Base-by-base conservation (phyloP, 352 stramenopile species). In the Globisporangium megalacanthum region DNA sequence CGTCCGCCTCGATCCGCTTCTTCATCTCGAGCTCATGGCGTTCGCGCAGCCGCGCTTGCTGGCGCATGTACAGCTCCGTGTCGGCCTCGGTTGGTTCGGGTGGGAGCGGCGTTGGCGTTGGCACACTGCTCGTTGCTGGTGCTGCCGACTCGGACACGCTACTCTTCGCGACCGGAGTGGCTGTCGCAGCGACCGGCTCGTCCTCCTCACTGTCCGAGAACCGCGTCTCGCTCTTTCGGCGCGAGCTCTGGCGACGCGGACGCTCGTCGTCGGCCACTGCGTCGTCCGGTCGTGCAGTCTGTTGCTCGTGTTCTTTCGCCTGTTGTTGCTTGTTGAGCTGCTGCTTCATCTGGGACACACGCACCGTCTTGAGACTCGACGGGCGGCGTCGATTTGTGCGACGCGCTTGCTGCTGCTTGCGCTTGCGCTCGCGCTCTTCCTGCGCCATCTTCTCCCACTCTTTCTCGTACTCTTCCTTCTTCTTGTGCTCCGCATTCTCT, bases 371-470 rank as follows among this genome's bases (percentile, higher is more conserved):
- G 72, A 89, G 86, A 49, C 83, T 92, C 15, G 79, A 79, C 7
- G 85, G 85, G 25, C 85, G 75, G 37, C 84, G 70, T 22, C 77
- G 83, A 22, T 77, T 75, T 44, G 73, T 88, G 9, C 81, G 79
- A 3, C 83, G 62, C n/a, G 75, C 48, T 60, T 89, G 75, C 48
- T 93, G 83, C 52, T 92, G 83, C 58, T 91, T 92, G 14, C 79
- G 77, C 53, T 89, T 89, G 2, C 83, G 72, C 58, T 95, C 85
- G 5, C 76, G 77, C 56, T 92, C 83, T 66, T 95, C 85, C 65
- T 93, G 80, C 15, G 85, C 85, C 75, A 95, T 87, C n/a, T 88
- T 78, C 52, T 92, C 83, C 85, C 85, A 95, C 52, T 95, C 85
- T 29, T 90, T 88, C 54, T 95, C 85, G 65, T 93, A 95, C 31